These are phyloP conservation scores for Globisporangium iwayamae DNA, from an alignment of 352 stramenopile genomes.

Conservation along the genomic window DNA sequence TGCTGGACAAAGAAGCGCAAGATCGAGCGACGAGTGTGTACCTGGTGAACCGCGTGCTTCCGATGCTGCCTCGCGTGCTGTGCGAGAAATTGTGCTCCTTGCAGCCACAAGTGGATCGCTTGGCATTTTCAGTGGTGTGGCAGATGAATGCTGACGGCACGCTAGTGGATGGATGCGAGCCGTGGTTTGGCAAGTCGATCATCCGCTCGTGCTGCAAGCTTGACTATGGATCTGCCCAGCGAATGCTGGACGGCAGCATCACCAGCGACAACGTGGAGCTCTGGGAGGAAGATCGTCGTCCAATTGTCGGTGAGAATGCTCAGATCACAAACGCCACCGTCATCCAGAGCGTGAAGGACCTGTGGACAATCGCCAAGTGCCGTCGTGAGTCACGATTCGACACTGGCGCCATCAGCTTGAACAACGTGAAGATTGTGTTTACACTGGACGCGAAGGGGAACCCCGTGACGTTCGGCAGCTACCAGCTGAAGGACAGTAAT, in stretches of 20 bases:
- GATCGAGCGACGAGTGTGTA: conserved; percentile 96
- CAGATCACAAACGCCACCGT: conserved; percentile 50
- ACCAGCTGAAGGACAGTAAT: conserved; percentile 95
- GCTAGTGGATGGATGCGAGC: conserved; percentile 76
- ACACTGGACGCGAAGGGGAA: conserved; percentile 90
- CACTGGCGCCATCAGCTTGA: conserved; percentile 91
- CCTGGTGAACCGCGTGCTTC: conserved; percentile 92
- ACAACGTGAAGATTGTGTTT: conserved; percentile 94
- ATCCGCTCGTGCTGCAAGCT: conserved; percentile 97
- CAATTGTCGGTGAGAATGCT: conserved; percentile 36
- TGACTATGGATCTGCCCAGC: conserved; percentile 96
- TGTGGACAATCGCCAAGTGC: conserved; percentile 62
- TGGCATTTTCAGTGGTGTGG: conserved; percentile 96
- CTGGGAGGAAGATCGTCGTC: conserved; percentile 53
- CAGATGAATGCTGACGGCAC: conserved; percentile 95
- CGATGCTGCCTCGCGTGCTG: conserved; percentile 96
- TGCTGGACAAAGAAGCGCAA: conserved; percentile 93
- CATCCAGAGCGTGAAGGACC: conserved; percentile 62
- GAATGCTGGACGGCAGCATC: conserved; percentile 93
- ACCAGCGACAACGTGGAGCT: conserved; percentile 64
- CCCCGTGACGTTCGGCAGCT: conserved; percentile 82
- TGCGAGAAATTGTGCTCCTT: conserved; percentile 97
- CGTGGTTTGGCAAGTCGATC: conserved; percentile 97
- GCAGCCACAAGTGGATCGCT: conserved; percentile 94
- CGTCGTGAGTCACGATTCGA: conserved; percentile 85